Base-by-base conservation (phyloP, 495 filamentous ascomycete genomes). In the Trichoderma reesei region DNA sequence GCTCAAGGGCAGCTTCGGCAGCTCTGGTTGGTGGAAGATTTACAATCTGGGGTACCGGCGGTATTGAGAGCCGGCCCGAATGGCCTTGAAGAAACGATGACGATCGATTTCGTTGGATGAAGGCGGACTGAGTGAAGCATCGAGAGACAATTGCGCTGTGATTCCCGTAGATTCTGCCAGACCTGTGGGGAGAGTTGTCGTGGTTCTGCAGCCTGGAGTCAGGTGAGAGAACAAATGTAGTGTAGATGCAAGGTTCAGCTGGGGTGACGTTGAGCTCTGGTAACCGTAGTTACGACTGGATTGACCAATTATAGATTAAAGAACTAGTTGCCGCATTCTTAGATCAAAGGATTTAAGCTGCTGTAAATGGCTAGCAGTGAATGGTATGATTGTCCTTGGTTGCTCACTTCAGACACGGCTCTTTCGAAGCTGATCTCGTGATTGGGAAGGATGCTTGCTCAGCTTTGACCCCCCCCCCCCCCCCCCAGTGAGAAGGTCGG, bases 1-100 rank as follows among this genome's bases (percentile, higher is more conserved):
- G 3, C 2, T 33, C 14, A 13, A 10, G 11, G 13, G 51, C 31
- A 34, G 51, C 26, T 56, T 13, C 18, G 9, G 3, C 20, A 31
- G 9, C 13, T 56, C 13, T 56, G 51, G 51, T 56, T 56, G 51
- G 51, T 56, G 51, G 51, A 56, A 56, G 20, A 34, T 56, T 14
- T 56, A 31, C 11, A 56, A 56, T 56, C 51, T 56, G 51, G 26
- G 51, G 51, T 56, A 18, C n/a, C 42, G 42, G 42, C n/a, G n/a
- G 42, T 46, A 48, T 8, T 48, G 44, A 56, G 31, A 56, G 51
- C 51, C 51, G 51, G 51, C 9, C 51, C 51, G 51, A 56, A 56
- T 56, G 51, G 31, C 31, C 3, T 26, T n/a, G 51, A 5, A 13
- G 20, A 20, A 36, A 16, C 51, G 34, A 5, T 26, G 44, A 48